Conservation (phyloP, 1,139 yeast genomes). For the Blastobotrys petasosporus region DNA sequence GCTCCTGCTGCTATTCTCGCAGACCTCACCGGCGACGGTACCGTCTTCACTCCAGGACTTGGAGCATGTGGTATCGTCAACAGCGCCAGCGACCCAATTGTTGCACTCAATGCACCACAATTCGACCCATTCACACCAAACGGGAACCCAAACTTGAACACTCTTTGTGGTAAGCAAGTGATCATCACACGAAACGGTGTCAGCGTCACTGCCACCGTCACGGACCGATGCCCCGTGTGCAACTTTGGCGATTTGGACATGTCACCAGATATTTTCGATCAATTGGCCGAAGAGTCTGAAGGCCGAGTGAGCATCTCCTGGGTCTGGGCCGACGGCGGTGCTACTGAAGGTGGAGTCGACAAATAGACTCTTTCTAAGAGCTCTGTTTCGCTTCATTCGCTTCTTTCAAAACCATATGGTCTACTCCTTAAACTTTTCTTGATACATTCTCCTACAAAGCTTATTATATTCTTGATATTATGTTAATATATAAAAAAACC, state of each 20-base stretch:
- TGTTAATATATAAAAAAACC: too few species aligned
- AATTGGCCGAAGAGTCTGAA: conserved; percentile 40
- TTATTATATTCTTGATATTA: too few species aligned
- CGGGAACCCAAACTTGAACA: conserved; percentile 37
- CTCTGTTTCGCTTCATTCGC: too few species aligned
- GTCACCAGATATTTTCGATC: conserved; percentile 47
- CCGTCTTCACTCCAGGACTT: conserved; percentile 51
- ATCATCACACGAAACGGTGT: conserved; percentile 41
- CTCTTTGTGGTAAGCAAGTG: conserved; percentile 47
- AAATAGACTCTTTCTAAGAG: too few species aligned
- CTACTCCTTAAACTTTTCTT: too few species aligned
- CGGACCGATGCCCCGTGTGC: conserved; percentile 52
- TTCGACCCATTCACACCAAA: conserved; percentile 26
- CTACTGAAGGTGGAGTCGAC: neutral
- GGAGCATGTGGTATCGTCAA: conserved; percentile 57
- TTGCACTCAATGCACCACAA: conserved; percentile 35
- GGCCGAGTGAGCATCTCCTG: conserved; percentile 47
- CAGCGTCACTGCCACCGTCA: conserved; percentile 46
- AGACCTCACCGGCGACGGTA: conserved; percentile 47
- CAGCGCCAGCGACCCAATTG: conserved; percentile 45
- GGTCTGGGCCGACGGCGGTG: conserved; percentile 32
- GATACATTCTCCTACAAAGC: too few species aligned
- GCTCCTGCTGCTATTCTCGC: too few species aligned
- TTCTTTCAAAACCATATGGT: too few species aligned
- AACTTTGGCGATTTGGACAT: conserved; percentile 44